Conservation (phyloP, 176 grass and related monocot species). For the Oryza meridionalis region DNA sequence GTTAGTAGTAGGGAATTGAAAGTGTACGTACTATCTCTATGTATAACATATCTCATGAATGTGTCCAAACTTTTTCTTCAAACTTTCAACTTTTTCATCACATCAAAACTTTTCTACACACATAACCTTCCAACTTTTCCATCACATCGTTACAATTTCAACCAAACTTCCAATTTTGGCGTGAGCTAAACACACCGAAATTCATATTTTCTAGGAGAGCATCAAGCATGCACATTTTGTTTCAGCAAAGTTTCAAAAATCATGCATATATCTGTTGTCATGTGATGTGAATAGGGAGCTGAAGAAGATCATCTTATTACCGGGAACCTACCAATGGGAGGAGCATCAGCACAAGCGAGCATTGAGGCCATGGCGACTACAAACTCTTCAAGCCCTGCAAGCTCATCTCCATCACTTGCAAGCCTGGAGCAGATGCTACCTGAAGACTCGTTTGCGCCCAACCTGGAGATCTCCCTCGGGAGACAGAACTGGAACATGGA, state of each 20-base stretch:
- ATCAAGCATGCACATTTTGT: not conserved
- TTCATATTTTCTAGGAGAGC: not conserved
- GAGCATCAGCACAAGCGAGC: constrained; percentile 11
- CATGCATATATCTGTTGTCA: not conserved
- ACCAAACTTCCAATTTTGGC: no score
- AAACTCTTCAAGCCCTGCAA: constrained; percentile 39
- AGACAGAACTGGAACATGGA: constrained; percentile 64
- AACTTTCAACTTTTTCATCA: no score
- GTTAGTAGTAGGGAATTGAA: not conserved
- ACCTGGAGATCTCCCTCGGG: constrained; percentile 87
- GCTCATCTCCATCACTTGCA: constrained; percentile 40
- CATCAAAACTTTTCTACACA: no score
- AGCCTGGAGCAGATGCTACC: constrained; percentile 47
- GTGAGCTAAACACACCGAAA: no score
- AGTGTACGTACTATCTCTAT: not conserved
- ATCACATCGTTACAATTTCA: no score
- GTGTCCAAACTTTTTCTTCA: no score
- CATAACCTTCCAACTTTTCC: no score
- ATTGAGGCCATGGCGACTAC: constrained; percentile 6
- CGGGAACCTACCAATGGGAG: constrained; percentile 29
- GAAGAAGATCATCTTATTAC: constrained; percentile 27
- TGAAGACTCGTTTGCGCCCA: constrained; percentile 42
- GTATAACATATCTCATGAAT: not conserved
- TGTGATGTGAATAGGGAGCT: constrained; percentile 35
- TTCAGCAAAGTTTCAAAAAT: not conserved